Evolutionary conservation across 495 filamentous ascomycete species (phyloP).

Genomic region (Neurospora discreta): DNA sequence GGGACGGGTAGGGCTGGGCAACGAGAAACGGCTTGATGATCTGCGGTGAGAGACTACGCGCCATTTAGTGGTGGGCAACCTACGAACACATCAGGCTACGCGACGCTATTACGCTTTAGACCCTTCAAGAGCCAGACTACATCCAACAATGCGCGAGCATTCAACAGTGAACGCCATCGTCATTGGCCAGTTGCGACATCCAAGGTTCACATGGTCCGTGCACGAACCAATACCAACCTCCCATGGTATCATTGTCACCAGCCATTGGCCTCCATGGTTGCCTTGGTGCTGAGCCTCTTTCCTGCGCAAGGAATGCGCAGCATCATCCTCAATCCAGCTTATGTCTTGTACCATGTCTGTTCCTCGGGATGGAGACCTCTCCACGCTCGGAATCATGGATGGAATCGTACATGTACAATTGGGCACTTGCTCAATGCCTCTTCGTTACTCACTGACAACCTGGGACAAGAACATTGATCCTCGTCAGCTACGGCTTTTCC

Average conservation of each 20-base stretch:
- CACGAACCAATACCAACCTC: background rate
- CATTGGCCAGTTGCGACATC: background rate
- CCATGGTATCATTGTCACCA: background rate
- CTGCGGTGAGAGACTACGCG: background rate
- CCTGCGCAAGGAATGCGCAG: background rate
- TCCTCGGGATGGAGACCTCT: background rate
- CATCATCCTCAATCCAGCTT: background rate
- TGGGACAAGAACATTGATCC: background rate
- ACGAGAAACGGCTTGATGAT: background rate
- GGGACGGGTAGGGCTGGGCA: background rate
- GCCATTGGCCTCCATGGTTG: background rate
- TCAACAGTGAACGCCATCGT: background rate
- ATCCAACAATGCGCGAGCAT: background rate
- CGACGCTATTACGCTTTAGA: background rate
- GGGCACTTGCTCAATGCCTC: background rate
- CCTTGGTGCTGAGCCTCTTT: background rate
- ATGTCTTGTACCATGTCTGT: background rate
- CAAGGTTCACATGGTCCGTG: background rate
- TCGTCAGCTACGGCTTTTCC: background rate
- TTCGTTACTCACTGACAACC: background rate
- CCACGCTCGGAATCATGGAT: background rate
- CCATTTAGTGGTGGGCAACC: background rate
- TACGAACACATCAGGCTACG: background rate
- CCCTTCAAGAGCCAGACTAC: background rate
- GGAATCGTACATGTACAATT: background rate